Base-by-base conservation (phyloP, 805 yeast genomes). In the Kazachstania kunashirensis region DNA sequence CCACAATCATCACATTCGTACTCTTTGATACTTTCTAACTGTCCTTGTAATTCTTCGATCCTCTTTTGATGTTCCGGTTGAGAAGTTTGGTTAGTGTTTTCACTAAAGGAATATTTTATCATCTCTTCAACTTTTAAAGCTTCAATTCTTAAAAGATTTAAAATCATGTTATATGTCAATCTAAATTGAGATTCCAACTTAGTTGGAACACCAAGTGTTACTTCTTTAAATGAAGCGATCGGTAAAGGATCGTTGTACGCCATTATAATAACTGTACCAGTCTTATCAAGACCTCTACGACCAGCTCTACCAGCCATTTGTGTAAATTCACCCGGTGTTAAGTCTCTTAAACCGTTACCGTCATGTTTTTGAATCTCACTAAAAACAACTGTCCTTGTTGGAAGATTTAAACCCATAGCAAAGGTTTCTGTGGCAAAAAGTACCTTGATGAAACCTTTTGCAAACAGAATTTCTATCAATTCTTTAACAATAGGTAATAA, bases 221-320 rank as follows among this genome's bases (percentile, higher is more conserved):
- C 86, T 34, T 79, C 84, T 53, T 84, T 83, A 50, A 92, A 75
- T 12, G 75, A 72, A 1, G 67, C 53, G 14, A 66, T 66, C 5
- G 67, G 66, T 14, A 79, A 49, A 0, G 92, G 84, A 18, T 73
- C 72, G 33, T 72, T 77, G 50, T 79, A 83, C 2, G 94, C 70
- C 94, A 92, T 85, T 6, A 88, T 76, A 43, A 92, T 85, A 10
- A 92, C 98, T 0, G 96, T 89, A 53, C 98, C 98, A 0, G 83
- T 84, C 15, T 77, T 65, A 65, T 92, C 98, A 45, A 92, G 64
- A 24, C 98, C 98, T 67, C 98, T 77, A 63, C 98, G 77, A 42
- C 98, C 98, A 0, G 98, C 98, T 60, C 98, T 74, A 31, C 98
- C 98, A 0, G 96, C 88, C 98, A 92, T 92, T 62, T 89, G 98